Conservation (phyloP, 305 asterid genomes). For the Rubia peregrina region DNA sequence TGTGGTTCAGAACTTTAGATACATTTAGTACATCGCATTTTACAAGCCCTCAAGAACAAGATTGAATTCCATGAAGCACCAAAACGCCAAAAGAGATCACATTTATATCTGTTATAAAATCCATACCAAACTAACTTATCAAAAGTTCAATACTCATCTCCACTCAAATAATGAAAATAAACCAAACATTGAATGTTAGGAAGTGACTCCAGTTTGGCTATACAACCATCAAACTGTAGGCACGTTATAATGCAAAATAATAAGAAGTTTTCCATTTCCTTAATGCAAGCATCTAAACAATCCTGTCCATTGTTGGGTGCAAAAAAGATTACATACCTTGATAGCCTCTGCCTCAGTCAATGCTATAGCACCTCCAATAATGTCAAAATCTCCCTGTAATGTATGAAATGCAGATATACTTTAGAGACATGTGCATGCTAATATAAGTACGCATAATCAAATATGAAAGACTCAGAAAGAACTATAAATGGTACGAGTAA, state of each 20-base stretch:
- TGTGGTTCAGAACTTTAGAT: background rate
- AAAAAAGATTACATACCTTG: constrained; percentile 43
- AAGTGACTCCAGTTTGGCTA: background rate
- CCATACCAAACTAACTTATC: background rate
- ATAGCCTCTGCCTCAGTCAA: constrained; percentile 94
- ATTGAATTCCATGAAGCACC: background rate
- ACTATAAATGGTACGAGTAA: constrained; percentile 13
- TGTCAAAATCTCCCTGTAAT: constrained; percentile 86
- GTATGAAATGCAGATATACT: constrained; percentile 10
- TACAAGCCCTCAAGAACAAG: background rate
- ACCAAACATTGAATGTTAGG: background rate
- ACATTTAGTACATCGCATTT: background rate
- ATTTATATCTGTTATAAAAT: background rate
- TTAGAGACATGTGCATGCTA: constrained; percentile 9
- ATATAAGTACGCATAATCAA: background rate
- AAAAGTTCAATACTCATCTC: background rate
- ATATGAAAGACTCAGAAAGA: constrained; percentile 1
- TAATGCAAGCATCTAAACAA: background rate
- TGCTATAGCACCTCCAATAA: constrained; percentile 82
- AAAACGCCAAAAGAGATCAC: background rate
- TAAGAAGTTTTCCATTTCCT: background rate
- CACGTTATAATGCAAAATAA: constrained; percentile 1
- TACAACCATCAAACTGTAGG: background rate
- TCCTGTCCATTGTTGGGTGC: background rate
- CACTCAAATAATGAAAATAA: background rate